Evolutionary conservation across 352 stramenopile species (phyloP).

Genomic region (Phytopythium cucurbitacearum): DNA sequence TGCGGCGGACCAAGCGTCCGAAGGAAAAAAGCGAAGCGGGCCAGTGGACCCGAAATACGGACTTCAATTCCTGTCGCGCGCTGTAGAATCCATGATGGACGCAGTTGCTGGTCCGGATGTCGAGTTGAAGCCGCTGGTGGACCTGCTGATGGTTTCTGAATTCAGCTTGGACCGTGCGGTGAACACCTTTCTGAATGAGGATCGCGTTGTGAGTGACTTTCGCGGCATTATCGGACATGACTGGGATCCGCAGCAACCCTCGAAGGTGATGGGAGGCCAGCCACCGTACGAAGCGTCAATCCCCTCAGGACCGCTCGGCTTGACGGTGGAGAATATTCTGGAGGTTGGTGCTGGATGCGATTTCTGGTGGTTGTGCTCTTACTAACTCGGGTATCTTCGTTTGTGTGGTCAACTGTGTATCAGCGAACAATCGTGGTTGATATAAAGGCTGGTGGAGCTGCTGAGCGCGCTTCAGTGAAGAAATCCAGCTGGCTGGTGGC

Average conservation of each 20-base stretch:
- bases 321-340: slow-evolving; percentile 88
- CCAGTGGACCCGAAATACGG: slow-evolving; percentile 72
- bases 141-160: slow-evolving; percentile 68
- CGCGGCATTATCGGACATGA: slow-evolving; percentile 64
- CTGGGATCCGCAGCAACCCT: slow-evolving; percentile 50
- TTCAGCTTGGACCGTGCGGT: slow-evolving; percentile 80
- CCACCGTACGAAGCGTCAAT: slow-evolving; percentile 64
- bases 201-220: slow-evolving; percentile 78
- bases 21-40: slow-evolving; percentile 7
- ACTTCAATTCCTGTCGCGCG: slow-evolving; percentile 67
- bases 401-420: slow-evolving; percentile 4
- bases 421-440: slow-evolving; percentile 83
- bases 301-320: slow-evolving; percentile 69
- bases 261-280: slow-evolving; percentile 42
- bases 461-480: slow-evolving; percentile 71
- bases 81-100: slow-evolving; percentile 79
- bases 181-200: slow-evolving; percentile 80
- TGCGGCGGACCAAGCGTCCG: slow-evolving; percentile 11
- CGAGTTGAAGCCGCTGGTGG: slow-evolving; percentile 71
- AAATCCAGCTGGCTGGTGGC: slow-evolving; percentile 81
- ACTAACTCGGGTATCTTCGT: neutral
- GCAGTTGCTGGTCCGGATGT: slow-evolving; percentile 44
- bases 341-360: slow-evolving; percentile 29
- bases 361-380: neutral
- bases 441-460: slow-evolving; percentile 77